Percentiles rank a stretch among this genome's conserved stretches.
Evolutionary conservation across 257 asterid species (phyloP).

Genomic region (Jaltomata sinuosa): DNA sequence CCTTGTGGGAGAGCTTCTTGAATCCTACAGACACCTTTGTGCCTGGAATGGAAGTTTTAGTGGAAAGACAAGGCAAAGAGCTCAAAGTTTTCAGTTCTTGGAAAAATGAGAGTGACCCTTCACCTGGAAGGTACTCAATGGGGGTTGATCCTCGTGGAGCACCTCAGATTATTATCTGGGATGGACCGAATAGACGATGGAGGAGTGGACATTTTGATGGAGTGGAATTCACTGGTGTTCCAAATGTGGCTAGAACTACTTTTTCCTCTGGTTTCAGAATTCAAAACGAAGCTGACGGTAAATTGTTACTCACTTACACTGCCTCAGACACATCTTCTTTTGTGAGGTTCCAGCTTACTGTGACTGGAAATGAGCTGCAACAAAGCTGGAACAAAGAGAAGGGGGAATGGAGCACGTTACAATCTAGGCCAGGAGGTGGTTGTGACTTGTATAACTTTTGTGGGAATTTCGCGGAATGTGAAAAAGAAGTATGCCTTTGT

Average conservation of each 20-base stretch:
- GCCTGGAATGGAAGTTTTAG: slow-evolving; percentile 42
- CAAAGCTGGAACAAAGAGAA: slow-evolving; percentile 27
- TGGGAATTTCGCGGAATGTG: slow-evolving; percentile 54
- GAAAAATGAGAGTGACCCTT: slow-evolving; percentile 49
- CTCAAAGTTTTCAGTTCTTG: slow-evolving; percentile 43
- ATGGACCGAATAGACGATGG: slow-evolving; percentile 52
- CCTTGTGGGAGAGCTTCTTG: slow-evolving; percentile 48
- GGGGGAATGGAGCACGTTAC: slow-evolving; percentile 29
- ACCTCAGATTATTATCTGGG: slow-evolving; percentile 75
- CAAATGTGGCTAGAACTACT: slow-evolving; percentile 14
- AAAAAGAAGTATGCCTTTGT: slow-evolving; percentile 34
- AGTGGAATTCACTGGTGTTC: slow-evolving; percentile 39
- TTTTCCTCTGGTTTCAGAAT: slow-evolving; percentile 42
- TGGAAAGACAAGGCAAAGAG: slow-evolving; percentile 16
- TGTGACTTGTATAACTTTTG: slow-evolving; percentile 55
- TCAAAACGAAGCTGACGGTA: background rate
- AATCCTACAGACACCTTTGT: slow-evolving; percentile 53
- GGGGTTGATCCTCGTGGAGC: slow-evolving; percentile 65
- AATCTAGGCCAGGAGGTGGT: slow-evolving; percentile 31
- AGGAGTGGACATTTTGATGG: slow-evolving; percentile 74
- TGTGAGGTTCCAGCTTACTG: slow-evolving; percentile 24
- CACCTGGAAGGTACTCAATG: slow-evolving; percentile 49
- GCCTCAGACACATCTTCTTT: slow-evolving; percentile 15
- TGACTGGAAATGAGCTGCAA: slow-evolving; percentile 44
- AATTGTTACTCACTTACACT: slow-evolving; percentile 25